Evolutionary conservation across 495 filamentous ascomycete species (phyloP), one percentile per base, ranked within the genome.

Genomic region (Penicillium robsamsonii): DNA sequence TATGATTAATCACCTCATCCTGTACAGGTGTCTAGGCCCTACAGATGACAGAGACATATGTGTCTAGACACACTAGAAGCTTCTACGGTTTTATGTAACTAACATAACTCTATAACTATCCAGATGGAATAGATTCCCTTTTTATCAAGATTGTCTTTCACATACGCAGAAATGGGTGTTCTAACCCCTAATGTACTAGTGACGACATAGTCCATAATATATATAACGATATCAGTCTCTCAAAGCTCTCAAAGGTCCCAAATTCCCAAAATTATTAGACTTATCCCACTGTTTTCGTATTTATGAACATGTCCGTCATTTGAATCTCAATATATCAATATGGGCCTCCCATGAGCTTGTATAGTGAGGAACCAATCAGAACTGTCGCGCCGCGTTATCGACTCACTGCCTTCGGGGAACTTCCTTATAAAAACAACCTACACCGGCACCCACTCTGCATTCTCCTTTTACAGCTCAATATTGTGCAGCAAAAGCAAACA

Each of bases 321-420:
- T 3, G 10, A 29, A 18, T 0, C n/a, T 31, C 7, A 9, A 6
- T 17, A 12, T 47, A 11, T 12, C 29, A 12, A 31, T 25, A 5
- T 15, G 11, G 11, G 9, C 22, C 20, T 18, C 11, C 18, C 9
- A 11, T 29, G 33, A 50, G 37, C 35, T 51, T 50, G 24, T 29
- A 41, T 29, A 18, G 5, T 20, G 15, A 30, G 9, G 35, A 15
- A 20, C 49, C 49, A 41, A 51, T 51, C 22, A 51, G 22, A 49
- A 24, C 22, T 50, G 42, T 50, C 53, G 38, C 56, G 64, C 65
- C 65, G 65, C 65, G 65, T 66, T 65, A 64, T 68, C 63, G 47
- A 57, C 54, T 18, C 65, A 59, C 49, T 68, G 65, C 65, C 65
- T 66, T 43, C 46, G 43, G 30, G 20, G 20, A 20, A 18, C 48